A percentile compares a stretch with the other conserved stretches of the same genome.
These are phyloP conservation scores for Amanita inopinata DNA, from an alignment of 768 basidiomycete genomes.

Conservation along the genomic window DNA sequence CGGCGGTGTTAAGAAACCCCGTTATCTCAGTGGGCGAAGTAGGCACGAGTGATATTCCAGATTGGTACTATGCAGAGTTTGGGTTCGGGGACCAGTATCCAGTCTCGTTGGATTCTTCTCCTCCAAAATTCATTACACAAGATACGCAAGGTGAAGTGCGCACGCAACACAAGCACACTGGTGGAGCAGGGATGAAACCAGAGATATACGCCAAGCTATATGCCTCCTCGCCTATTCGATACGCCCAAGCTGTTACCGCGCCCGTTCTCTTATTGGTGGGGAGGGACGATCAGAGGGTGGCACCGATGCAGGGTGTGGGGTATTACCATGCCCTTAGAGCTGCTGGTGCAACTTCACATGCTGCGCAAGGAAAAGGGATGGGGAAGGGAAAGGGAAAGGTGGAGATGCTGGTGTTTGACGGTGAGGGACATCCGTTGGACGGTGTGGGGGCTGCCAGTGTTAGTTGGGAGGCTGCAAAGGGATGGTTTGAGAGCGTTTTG, in stretches of 20 bases:
- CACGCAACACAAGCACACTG: neutral
- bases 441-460: slow-evolving; percentile 52
- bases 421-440: slow-evolving; percentile 55
- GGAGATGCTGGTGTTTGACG: slow-evolving; percentile 52
- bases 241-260: slow-evolving; percentile 38
- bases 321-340: slow-evolving; percentile 61
- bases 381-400: slow-evolving; percentile 22
- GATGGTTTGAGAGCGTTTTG: slow-evolving; percentile 31
- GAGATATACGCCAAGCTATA: slow-evolving; percentile 34
- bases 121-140: slow-evolving; percentile 2
- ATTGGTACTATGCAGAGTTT: slow-evolving; percentile 51
- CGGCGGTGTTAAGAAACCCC: slow-evolving; percentile 58
- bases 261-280: slow-evolving; percentile 55
- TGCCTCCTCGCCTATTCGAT: slow-evolving; percentile 43
- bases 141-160: slow-evolving; percentile 3
- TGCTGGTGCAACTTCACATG: slow-evolving; percentile 16
- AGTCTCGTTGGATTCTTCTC: slow-evolving; percentile 13
- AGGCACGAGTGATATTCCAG: slow-evolving; percentile 53
- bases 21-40: slow-evolving; percentile 55
- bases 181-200: slow-evolving; percentile 32
- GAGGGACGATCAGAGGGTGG: slow-evolving; percentile 49
- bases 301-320: slow-evolving; percentile 48
- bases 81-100: slow-evolving; percentile 32
- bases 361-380: neutral
- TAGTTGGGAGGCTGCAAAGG: slow-evolving; percentile 38